Base-by-base conservation (phyloP, 352 stramenopile species). In the Phytophthora sansomeana region DNA sequence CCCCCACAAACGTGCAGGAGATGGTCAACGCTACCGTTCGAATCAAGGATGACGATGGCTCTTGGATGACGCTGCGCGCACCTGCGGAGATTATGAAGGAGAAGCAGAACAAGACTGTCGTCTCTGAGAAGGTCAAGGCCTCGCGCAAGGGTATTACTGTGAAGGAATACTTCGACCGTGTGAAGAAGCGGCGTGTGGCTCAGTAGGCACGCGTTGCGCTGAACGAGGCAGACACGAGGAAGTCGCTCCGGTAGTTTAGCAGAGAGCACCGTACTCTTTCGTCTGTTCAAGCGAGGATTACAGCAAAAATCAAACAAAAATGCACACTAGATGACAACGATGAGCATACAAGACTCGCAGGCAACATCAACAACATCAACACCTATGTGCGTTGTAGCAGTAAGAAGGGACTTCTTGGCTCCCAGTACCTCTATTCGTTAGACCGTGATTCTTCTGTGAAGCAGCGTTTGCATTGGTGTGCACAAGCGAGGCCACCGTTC, bases 91-190 rank as follows among this genome's bases (percentile, higher is more conserved):
- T 95, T 56, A 82, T 94, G 43, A 77, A 85, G 66, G 73, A 93
- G 50, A 92, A 88, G 69, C 74, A 90, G 58, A 78, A 67, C 52
- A 92, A 92, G 52, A 74, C 79, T 0, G 59, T 81, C 7, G 82
- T 95, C 4, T 82, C 85, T 10, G 74, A 82, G 3, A 83, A 90
- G 39, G 78, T 84, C 16, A 95, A 95, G 67, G 78, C 80, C 13
- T 72, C 72, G 8, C 85, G 87, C 57, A 90, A 89, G 57, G 87
- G 87, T 24, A 90, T 95, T 44, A 86, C 87, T 36, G 83, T 95
- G 29, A 92, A 95, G 59, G 87, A 95, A 51, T 95, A 95, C 71
- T 92, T 95, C 51, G 84, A 93, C 59, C 87, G 87, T 50, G 85
- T 95, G 43, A 93, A 93, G 69, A 92, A 91, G 68, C 76, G 75